Evolutionary conservation across 805 yeast species (phyloP).

Genomic region (Monosporozyma siamensis): DNA sequence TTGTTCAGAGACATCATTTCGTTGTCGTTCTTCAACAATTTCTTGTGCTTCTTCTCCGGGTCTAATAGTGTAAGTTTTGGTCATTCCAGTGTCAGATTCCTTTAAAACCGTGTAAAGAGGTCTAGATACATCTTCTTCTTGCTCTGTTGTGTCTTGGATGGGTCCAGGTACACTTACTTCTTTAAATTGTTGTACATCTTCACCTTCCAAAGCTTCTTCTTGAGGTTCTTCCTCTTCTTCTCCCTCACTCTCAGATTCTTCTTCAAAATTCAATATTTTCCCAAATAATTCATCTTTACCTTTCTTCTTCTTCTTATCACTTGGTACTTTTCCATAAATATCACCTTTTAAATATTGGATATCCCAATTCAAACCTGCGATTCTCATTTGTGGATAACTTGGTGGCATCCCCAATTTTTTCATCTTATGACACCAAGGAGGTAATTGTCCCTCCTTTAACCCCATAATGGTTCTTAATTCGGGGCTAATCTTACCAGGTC

Average conservation of each 20-base stretch:
- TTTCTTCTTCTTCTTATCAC: slow-evolving; percentile 6
- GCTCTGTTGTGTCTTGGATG: not conserved
- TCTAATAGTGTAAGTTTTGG: too few species aligned
- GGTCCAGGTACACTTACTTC: not conserved
- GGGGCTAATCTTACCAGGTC: slow-evolving; percentile 63
- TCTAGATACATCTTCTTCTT: slow-evolving; percentile 8
- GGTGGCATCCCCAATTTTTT: slow-evolving; percentile 74
- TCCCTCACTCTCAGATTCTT: slow-evolving; percentile 7
- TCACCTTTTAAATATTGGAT: slow-evolving; percentile 31
- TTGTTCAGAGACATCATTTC: too few species aligned
- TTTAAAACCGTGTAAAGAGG: slow-evolving; percentile 14
- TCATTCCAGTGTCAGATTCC: not conserved
- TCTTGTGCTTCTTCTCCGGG: too few species aligned
- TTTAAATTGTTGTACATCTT: not conserved
- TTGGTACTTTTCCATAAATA: slow-evolving; percentile 23
- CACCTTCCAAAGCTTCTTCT: slow-evolving; percentile 7
- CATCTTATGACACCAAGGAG: slow-evolving; percentile 78
- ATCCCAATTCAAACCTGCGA: slow-evolving; percentile 45
- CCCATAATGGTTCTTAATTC: slow-evolving; percentile 63
- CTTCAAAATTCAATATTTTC: slow-evolving; percentile 22
- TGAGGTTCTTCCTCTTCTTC: slow-evolving; percentile 11
- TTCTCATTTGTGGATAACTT: slow-evolving; percentile 53
- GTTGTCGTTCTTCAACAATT: too few species aligned
- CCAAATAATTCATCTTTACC: slow-evolving; percentile 23
- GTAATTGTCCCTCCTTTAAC: slow-evolving; percentile 45